Percentiles rank a stretch among this genome's conserved stretches.
Conservation (phyloP, 2,329 filamentous ascomycete species). For the Ophiostoma montium region DNA sequence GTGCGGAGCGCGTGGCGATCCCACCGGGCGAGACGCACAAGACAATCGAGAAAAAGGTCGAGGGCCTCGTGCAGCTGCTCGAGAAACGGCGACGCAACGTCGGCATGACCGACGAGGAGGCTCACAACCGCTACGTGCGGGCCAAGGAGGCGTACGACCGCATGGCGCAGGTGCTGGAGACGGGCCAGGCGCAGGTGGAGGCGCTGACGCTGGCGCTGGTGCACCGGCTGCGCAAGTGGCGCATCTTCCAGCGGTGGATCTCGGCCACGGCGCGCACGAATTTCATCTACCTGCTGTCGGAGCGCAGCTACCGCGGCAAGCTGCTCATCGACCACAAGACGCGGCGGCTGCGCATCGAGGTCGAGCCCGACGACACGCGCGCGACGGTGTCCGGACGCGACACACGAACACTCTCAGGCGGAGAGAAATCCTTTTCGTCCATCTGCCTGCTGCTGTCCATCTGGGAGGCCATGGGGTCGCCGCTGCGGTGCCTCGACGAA, state of each 20-base stretch:
- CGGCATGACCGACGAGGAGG: slow-evolving; percentile 51
- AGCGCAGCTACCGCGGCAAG: slow-evolving; percentile 75
- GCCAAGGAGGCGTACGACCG: slow-evolving; percentile 26
- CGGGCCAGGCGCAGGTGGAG: slow-evolving; percentile 26
- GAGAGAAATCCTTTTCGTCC: slow-evolving; percentile 95
- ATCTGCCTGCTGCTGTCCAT: slow-evolving; percentile 85
- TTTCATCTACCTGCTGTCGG: slow-evolving; percentile 78
- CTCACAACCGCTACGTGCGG: slow-evolving; percentile 34
- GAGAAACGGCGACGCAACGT: slow-evolving; percentile 38
- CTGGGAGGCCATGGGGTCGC: slow-evolving; percentile 97
- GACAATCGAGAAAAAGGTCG: slow-evolving; percentile 39
- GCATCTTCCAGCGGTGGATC: slow-evolving; percentile 68
- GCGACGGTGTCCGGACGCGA: slow-evolving; percentile 58
- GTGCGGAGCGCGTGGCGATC: slow-evolving; percentile 43
- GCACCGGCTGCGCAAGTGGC: slow-evolving; percentile 62
- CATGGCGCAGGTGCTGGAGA: slow-evolving; percentile 29
- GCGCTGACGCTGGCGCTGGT: slow-evolving; percentile 45
- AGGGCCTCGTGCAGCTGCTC: slow-evolving; percentile 44
- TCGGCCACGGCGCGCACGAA: slow-evolving; percentile 73
- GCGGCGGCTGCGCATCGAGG: slow-evolving; percentile 64
- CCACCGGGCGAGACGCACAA: slow-evolving; percentile 48
- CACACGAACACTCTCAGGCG: slow-evolving; percentile 85
- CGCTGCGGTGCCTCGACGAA: slow-evolving; percentile 87
- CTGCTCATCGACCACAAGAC: slow-evolving; percentile 63
- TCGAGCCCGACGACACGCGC: slow-evolving; percentile 57